Evolutionary conservation across 73 alveolate species (phyloP).

Genomic region (Paramecium biaurelia): DNA sequence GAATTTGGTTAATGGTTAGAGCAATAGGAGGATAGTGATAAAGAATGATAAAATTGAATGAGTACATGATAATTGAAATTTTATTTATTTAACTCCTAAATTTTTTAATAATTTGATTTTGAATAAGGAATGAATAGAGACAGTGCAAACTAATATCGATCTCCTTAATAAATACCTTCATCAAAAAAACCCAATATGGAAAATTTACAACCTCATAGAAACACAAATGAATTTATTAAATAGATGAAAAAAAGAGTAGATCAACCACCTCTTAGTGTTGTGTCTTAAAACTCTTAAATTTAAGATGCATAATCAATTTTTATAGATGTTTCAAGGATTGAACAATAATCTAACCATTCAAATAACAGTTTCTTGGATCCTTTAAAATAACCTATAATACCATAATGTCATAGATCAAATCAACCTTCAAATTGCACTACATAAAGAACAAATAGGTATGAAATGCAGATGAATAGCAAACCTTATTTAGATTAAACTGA

Average conservation of each 20-base stretch:
- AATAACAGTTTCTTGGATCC: neutral
- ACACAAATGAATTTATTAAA: slow-evolving; percentile 15
- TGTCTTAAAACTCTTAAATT: neutral
- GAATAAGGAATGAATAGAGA: neutral
- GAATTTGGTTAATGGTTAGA: slow-evolving; percentile 85
- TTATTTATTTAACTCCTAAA: slow-evolving; percentile 16
- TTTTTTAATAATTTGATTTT: neutral
- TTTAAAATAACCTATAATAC: neutral
- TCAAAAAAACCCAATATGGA: neutral
- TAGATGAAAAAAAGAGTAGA: slow-evolving; percentile 26
- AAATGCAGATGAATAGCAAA: neutral
- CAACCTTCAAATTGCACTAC: slow-evolving; percentile 38
- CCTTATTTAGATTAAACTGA: slow-evolving; percentile 11
- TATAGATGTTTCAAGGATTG: slow-evolving; percentile 35
- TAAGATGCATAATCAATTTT: slow-evolving; percentile 21
- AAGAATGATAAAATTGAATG: neutral
- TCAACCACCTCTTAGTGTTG: slow-evolving; percentile 14
- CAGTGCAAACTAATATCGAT: neutral
- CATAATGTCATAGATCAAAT: neutral
- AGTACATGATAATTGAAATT: neutral
- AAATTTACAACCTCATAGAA: neutral
- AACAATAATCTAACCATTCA: neutral
- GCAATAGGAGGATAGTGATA: slow-evolving; percentile 46
- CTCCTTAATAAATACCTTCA: neutral
- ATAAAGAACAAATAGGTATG: neutral